These are phyloP conservation scores for Raddia guianensis DNA, from an alignment of 176 grass and related monocot genomes.

Conservation along the genomic window DNA sequence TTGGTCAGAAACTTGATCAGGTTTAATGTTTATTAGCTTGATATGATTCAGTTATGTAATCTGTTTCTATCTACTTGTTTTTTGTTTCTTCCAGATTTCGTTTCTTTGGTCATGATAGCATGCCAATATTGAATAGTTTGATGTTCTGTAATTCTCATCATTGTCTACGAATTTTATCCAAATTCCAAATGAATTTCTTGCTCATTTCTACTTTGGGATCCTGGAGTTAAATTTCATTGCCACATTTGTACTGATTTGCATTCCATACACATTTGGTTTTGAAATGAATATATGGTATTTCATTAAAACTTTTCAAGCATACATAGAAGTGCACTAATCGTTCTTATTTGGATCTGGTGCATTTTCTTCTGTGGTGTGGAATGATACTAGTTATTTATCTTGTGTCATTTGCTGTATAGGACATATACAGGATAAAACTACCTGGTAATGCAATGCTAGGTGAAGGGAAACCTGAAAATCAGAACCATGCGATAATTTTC, in stretches of 20 bases:
- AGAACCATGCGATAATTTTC: slow-evolving; percentile 98
- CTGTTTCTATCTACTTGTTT: background rate
- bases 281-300: slow-evolving; percentile 11
- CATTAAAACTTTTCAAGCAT: background rate
- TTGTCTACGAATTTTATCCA: background rate
- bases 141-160: background rate
- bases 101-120: slow-evolving; percentile 24
- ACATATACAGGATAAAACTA: slow-evolving; percentile 97
- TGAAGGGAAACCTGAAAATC: slow-evolving; percentile 99
- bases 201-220: slow-evolving; percentile 8
- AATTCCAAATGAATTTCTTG: background rate
- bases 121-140: background rate
- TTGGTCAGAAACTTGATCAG: slow-evolving; percentile 87
- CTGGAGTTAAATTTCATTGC: slow-evolving; percentile 1
- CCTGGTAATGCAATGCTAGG: slow-evolving; percentile 87
- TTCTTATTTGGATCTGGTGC: slow-evolving; percentile 14
- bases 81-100: slow-evolving; percentile 1
- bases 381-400: slow-evolving; percentile 28
- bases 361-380: background rate
- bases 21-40: slow-evolving; percentile 26
- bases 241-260: background rate
- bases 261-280: slow-evolving; percentile 3
- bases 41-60: slow-evolving; percentile 30
- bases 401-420: slow-evolving; percentile 50
- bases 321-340: background rate